Percentiles rank a stretch among this genome's conserved stretches.
phyloP scores from a whole-genome alignment of 257 asterid genomes.

The Linderniella brevidens region DNA sequence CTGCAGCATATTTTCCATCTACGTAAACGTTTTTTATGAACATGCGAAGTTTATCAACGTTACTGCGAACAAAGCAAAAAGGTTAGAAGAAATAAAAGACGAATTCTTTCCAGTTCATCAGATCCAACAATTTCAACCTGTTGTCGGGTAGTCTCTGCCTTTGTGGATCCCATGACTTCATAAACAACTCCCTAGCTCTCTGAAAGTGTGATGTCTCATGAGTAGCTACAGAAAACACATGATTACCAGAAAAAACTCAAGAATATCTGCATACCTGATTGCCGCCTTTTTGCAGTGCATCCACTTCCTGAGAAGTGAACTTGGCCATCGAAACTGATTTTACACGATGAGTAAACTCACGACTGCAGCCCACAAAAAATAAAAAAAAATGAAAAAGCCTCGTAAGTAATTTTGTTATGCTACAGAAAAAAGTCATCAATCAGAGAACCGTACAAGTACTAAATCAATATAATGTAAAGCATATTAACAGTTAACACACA shows the following conservation, averaged over 20 bases:
- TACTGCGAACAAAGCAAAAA: conserved; percentile 37
- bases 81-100: conserved; percentile 5
- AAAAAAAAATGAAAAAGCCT: conserved; percentile 4
- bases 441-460: neutral
- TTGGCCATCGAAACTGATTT: conserved; percentile 96
- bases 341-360: conserved; percentile 97
- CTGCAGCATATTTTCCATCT: conserved; percentile 40
- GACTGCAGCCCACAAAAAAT: conserved; percentile 38
- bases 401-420: conserved; percentile 2
- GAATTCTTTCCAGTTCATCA: conserved; percentile 2
- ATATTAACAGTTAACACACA: too few relatives aligned
- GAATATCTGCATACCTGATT: conserved; percentile 51
- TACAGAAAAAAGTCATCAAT: neutral
- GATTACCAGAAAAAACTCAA: conserved; percentile 1
- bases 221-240: conserved; percentile 9
- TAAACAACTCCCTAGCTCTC: conserved; percentile 83
- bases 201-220: conserved; percentile 18
- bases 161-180: conserved; percentile 65
- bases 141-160: conserved; percentile 58
- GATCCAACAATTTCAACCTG: conserved; percentile 32
- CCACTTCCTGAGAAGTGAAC: conserved; percentile 84
- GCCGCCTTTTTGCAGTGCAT: conserved; percentile 90
- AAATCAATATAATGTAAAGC: too few relatives aligned
- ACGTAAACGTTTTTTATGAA: conserved; percentile 65
- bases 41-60: conserved; percentile 64